Conservation (phyloP, 495 filamentous ascomycete species). For the Oidiodendron maius region DNA sequence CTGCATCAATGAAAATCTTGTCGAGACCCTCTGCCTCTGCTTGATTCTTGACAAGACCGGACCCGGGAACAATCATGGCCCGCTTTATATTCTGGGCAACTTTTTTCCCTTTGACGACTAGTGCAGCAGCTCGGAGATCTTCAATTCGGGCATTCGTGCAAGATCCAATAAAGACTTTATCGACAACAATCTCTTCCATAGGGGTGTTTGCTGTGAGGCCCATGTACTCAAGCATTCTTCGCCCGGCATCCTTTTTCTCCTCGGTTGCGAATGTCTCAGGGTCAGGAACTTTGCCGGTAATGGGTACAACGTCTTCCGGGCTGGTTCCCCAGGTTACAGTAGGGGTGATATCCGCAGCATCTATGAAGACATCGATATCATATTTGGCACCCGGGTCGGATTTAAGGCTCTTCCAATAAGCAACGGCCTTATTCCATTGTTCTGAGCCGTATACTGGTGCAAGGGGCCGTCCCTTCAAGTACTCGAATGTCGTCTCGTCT, state of each 20-base stretch:
- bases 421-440: constrained; percentile 86
- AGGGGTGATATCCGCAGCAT: constrained; percentile 86
- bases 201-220: constrained; percentile 76
- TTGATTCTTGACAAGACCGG: constrained; percentile 88
- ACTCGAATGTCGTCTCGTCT: constrained; percentile 89
- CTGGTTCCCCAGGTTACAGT: constrained; percentile 97
- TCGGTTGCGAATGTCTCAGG: constrained; percentile 80
- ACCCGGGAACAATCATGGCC: constrained; percentile 94
- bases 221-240: constrained; percentile 91
- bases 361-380: constrained; percentile 79
- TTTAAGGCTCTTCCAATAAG: constrained; percentile 82
- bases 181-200: constrained; percentile 84
- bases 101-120: constrained; percentile 79
- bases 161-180: constrained; percentile 97
- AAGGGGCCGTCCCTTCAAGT: constrained; percentile 84
- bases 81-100: constrained; percentile 82
- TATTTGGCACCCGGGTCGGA: constrained; percentile 82
- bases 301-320: constrained; percentile 91
- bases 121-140: constrained; percentile 84
- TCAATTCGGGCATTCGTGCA: constrained; percentile 98
- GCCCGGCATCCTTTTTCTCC: constrained; percentile 69
- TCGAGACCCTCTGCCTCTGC: constrained; percentile 90
- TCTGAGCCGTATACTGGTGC: constrained; percentile 76
- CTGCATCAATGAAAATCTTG: constrained; percentile 84
- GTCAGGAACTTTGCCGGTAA: constrained; percentile 82